Evolutionary conservation across 225 moss, liverwort and hornwort genomes (phyloP), one percentile per base, ranked within the genome.

Genomic region (Marchantia polymorpha): DNA sequence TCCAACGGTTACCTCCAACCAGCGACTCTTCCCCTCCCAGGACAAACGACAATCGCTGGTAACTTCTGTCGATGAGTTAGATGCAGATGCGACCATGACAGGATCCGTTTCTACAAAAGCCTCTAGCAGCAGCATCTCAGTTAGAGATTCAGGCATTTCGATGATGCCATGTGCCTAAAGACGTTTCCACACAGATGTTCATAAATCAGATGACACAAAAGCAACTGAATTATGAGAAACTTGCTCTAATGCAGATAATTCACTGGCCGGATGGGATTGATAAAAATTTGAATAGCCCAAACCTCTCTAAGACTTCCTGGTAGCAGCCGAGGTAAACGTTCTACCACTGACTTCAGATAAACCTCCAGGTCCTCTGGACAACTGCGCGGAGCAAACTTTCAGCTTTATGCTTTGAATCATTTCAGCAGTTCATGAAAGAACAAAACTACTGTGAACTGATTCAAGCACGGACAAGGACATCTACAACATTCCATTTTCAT

Each of bases 1-100:
- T 48, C 97, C 97, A 52, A 94, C 94, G 55, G 97, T 97, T 58
- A 94, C 93, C 82, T 97, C 97, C 73, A 97, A 77, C 97, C 97
- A 97, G 59, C 92, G 92, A 86, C 92, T 97, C 67, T 87, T 88
- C 29, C 97, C 94, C 78, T 87, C 76, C 97, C 97, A 94, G 26
- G 70, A 86, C 71, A 96, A 88, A 70, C 83, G 66, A 56, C 87
- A 89, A 46, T 83, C 69, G 54, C 27, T 87, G 12, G 61, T 69
- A 76, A 73, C 81, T 54, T 78, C 87, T 69, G 79, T 63, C 53
- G 22, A 58, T 19, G 30, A 74, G 12, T 60, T 69, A 51, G 64
- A 54, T 70, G 76, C 74, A 48, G 93, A 85, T 65, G 88, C 76
- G 54, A 97, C 92, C 75, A 88, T 66, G 16, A 97, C 91, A 86